A percentile compares a stretch with the other conserved stretches of the same genome.
phyloP scores from a whole-genome alignment of 495 filamentous ascomycete species.

The Tuber indicum region DNA sequence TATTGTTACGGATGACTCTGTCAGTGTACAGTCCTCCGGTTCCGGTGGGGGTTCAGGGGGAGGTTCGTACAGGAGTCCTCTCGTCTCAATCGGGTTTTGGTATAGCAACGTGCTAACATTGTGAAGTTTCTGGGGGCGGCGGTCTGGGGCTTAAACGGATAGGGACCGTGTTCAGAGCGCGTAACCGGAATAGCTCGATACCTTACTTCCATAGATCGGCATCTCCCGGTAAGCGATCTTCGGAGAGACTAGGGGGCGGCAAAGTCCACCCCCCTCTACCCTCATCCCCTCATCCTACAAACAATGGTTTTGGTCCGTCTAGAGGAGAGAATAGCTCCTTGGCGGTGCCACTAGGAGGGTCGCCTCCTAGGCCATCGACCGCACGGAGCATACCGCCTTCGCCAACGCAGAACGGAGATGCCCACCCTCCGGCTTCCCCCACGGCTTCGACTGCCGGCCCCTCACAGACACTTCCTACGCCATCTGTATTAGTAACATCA shows the following conservation, averaged over 20 bases:
- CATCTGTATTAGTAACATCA: slow-evolving; percentile 34
- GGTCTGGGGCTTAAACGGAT: slow-evolving; percentile 40
- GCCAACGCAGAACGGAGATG: slow-evolving; percentile 31
- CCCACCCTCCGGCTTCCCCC: slow-evolving; percentile 23
- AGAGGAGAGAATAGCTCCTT: slow-evolving; percentile 15
- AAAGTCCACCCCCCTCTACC: slow-evolving; percentile 23
- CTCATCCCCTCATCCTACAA: slow-evolving; percentile 14
- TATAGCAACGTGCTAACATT: slow-evolving; percentile 24
- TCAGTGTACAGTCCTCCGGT: slow-evolving; percentile 43
- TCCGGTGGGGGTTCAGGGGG: slow-evolving; percentile 44
- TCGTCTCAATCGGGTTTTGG: slow-evolving; percentile 37
- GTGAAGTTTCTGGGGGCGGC: slow-evolving; percentile 11
- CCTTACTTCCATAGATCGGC: slow-evolving; percentile 36
- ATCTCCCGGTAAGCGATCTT: slow-evolving; percentile 38
- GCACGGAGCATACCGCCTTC: slow-evolving; percentile 19
- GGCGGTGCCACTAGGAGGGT: slow-evolving; percentile 10
- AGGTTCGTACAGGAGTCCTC: slow-evolving; percentile 42
- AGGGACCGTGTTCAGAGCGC: slow-evolving; percentile 39
- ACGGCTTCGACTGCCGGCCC: slow-evolving; percentile 18
- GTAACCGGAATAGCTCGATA: slow-evolving; percentile 40
- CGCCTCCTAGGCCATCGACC: slow-evolving; percentile 27
- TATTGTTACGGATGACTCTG: slow-evolving; percentile 43
- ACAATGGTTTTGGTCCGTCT: slow-evolving; percentile 21
- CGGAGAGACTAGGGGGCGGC: slow-evolving; percentile 22
- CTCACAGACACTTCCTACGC: slow-evolving; percentile 15